Evolutionary conservation across 2,329 filamentous ascomycete genomes (phyloP), one percentile per base, ranked within the genome.

Genomic region (Diaporthe eres): DNA sequence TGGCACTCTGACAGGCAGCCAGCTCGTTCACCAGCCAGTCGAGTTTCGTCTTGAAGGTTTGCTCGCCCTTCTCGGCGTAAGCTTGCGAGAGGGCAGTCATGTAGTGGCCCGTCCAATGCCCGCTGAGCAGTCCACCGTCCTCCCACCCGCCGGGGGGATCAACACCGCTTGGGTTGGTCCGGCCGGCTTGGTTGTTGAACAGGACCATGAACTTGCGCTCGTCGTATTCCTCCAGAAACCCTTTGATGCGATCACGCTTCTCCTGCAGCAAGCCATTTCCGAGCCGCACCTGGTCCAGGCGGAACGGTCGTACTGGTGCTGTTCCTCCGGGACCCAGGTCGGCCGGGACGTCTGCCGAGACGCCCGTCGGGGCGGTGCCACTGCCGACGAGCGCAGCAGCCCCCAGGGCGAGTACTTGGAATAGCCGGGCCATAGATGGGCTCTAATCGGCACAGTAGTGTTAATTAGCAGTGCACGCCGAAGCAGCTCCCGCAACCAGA

Each of bases 21-120:
- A 83, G 75, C 63, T 83, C 81, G 2, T 47, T 77, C n/a, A 83
- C 79, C 80, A 83, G 80, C 82, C 81, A 82, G 78, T 82, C 82
- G 34, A 83, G 80, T 74, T 82, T 83, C 1, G 77, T 78, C 57
- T 82, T 82, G 78, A 79, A 82, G 8, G 79, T 19, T 44, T 80
- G 75, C 67, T 83, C 82, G 17, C 79, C 79, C 77, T 82, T 78
- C 61, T 82, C 81, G 53, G 79, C 82, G 76, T 81, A 83, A 12
- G 81, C 83, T 72, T 83, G 81, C 19, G 80, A 82, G 37, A 81
- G 78, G 15, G 80, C 80, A 4, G 82, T 82, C 82, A 83, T 81
- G 74, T 78, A 83, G 57, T 83, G 82, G 19, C 82, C 82, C 0
- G 82, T 77, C 82, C 82, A 83, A 75, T 83, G 82, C 7, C 82